Evolutionary conservation across 73 alveolate species (phyloP).

Genomic region (Tetrahymena thermophila): DNA sequence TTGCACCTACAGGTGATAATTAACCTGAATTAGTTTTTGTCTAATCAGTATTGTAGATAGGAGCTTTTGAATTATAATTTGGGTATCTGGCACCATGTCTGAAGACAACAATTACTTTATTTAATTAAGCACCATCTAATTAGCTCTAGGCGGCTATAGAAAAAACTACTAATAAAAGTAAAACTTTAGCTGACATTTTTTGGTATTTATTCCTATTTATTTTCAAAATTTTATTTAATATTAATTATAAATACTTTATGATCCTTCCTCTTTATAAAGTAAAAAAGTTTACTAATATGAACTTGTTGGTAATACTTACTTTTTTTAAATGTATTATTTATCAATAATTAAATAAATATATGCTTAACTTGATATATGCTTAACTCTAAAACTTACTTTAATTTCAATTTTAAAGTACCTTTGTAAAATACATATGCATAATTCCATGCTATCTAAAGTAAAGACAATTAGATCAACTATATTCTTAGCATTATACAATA

Average conservation of each 20-base stretch:
- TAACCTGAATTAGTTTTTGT: not conserved
- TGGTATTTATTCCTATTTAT: too few relatives aligned
- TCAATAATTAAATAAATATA: not conserved
- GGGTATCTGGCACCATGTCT: not conserved
- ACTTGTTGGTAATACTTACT: not conserved
- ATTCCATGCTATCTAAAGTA: too few relatives aligned
- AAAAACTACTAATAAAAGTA: not conserved
- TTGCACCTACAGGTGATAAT: not conserved
- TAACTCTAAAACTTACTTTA: not conserved
- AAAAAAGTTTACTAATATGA: too few relatives aligned
- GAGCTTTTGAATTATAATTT: not conserved
- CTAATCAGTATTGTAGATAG: not conserved
- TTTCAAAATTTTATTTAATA: too few relatives aligned
- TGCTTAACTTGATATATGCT: not conserved
- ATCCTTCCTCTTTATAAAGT: not conserved
- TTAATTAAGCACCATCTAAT: not conserved
- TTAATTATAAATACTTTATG: too few relatives aligned
- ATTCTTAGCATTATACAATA: too few relatives aligned
- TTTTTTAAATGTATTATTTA: too few relatives aligned
- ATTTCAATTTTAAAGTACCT: not conserved
- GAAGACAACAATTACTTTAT: not conserved
- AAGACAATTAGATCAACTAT: too few relatives aligned
- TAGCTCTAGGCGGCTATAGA: not conserved
- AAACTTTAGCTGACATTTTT: not conserved
- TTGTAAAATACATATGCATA: too few relatives aligned